Percentiles rank a stretch among this genome's conserved stretches.
Evolutionary conservation across 805 yeast species (phyloP).

Genomic region (Kockiozyma suomiensis): DNA sequence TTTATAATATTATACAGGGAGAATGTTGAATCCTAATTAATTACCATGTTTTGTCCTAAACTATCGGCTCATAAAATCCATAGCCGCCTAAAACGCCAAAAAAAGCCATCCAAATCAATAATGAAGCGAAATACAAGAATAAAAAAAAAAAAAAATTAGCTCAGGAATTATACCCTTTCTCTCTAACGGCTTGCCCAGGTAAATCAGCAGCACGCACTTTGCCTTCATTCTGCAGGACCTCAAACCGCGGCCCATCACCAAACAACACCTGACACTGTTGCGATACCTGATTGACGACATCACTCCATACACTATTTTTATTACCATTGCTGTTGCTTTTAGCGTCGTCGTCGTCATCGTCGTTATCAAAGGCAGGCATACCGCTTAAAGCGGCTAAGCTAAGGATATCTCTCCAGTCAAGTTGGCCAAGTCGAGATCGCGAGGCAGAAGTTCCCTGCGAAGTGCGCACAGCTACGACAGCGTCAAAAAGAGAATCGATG

Average conservation of each 20-base stretch:
- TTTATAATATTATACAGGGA: too few species aligned
- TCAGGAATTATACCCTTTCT: not conserved
- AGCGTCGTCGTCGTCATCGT: too few species aligned
- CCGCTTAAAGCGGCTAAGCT: constrained; percentile 16
- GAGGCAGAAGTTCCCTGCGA: not conserved
- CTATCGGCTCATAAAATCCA: too few species aligned
- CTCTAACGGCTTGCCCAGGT: constrained; percentile 5
- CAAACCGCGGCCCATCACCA: not conserved
- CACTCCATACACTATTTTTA: too few species aligned
- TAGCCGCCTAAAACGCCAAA: too few species aligned
- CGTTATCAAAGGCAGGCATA: constrained; percentile 10
- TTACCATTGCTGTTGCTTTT: too few species aligned
- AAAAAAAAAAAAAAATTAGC: not conserved
- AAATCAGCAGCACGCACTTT: not conserved
- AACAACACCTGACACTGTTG: constrained; percentile 1
- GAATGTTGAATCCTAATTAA: too few species aligned
- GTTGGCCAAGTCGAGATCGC: not conserved
- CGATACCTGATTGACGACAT: not conserved
- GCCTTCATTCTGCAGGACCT: constrained; percentile 2
- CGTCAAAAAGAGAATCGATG: constrained; percentile 13
- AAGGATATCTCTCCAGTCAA: constrained; percentile 22
- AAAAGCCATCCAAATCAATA: not conserved
- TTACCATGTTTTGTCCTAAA: too few species aligned
- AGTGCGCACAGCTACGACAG: constrained; percentile 8
- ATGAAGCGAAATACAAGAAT: not conserved